These are phyloP conservation scores for Nothophaeocryptopus gaeumannii DNA, from an alignment of 2,329 filamentous ascomycete species.

Conservation along the genomic window DNA sequence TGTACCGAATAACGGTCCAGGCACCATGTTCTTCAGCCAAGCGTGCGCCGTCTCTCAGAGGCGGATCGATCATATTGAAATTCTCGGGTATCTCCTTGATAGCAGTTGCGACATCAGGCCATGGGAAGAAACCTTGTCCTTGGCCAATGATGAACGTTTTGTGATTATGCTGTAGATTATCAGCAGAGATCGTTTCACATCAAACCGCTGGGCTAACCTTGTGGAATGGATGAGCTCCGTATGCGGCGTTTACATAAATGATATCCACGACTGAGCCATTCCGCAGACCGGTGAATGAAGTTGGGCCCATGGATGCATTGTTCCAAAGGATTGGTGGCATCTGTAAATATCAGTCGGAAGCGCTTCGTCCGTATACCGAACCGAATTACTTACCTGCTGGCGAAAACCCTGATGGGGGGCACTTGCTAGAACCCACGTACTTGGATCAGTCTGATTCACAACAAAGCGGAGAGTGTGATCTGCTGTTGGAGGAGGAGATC, in stretches of 20 bases:
- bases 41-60: slow-evolving; percentile 16
- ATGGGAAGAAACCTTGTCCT: slow-evolving; percentile 28
- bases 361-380: neutral
- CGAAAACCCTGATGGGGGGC: slow-evolving; percentile 22
- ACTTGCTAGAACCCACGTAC: slow-evolving; percentile 16
- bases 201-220: too few species aligned
- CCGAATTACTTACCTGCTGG: slow-evolving; percentile 3
- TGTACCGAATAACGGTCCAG: slow-evolving; percentile 21
- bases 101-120: slow-evolving; percentile 21
- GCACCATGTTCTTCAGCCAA: slow-evolving; percentile 15
- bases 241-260: slow-evolving; percentile 27
- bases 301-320: slow-evolving; percentile 16
- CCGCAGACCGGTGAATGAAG: slow-evolving; percentile 37
- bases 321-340: slow-evolving; percentile 22
- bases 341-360: neutral
- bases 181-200: too few species aligned
- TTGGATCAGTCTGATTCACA: slow-evolving; percentile 15
- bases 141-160: slow-evolving; percentile 29
- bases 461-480: slow-evolving; percentile 20
- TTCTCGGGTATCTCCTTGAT: slow-evolving; percentile 11
- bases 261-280: slow-evolving; percentile 31
- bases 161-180: slow-evolving; percentile 31
- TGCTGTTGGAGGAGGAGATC: slow-evolving; percentile 14
- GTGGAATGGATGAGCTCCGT: slow-evolving; percentile 29
- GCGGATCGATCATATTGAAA: slow-evolving; percentile 21